Evolutionary conservation across 176 grass and related monocot genomes (phyloP).

Genomic region (Ananas comosus): DNA sequence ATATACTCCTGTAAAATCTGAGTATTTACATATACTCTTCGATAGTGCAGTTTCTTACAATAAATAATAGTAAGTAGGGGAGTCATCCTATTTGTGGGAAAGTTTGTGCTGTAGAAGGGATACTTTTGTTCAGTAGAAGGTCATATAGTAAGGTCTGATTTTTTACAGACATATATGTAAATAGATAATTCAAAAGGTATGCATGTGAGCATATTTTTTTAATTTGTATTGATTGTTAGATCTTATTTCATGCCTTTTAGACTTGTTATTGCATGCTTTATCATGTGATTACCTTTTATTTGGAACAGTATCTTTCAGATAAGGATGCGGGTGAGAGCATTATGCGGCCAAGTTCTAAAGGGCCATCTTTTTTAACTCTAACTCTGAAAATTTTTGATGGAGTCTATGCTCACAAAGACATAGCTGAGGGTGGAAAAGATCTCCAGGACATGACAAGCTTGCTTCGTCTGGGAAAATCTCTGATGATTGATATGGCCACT

Average conservation of each 20-base stretch:
- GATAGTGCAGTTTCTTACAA: no score
- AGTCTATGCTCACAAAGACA: conserved; percentile 89
- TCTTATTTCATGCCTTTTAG: not conserved
- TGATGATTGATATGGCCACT: conserved; percentile 74
- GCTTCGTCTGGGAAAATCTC: conserved; percentile 81
- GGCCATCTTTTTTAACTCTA: conserved; percentile 78
- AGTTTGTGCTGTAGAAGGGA: no score
- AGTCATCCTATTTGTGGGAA: no score
- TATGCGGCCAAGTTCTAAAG: conserved; percentile 75
- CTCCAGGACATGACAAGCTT: conserved; percentile 94
- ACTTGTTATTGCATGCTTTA: not conserved
- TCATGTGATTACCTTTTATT: not conserved
- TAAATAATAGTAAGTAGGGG: no score
- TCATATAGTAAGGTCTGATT: no score
- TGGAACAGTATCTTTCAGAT: conserved; percentile 65
- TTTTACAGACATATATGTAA: no score
- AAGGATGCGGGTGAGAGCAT: conserved; percentile 92
- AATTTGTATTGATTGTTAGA: no score
- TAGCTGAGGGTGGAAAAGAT: conserved; percentile 88
- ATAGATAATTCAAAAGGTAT: no score
- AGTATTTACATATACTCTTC: no score
- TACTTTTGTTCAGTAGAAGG: no score
- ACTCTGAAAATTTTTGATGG: conserved; percentile 87
- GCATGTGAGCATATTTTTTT: no score
- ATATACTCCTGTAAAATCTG: no score